Conservation (phyloP, 345 rosid species). For the Arabis alpina region DNA sequence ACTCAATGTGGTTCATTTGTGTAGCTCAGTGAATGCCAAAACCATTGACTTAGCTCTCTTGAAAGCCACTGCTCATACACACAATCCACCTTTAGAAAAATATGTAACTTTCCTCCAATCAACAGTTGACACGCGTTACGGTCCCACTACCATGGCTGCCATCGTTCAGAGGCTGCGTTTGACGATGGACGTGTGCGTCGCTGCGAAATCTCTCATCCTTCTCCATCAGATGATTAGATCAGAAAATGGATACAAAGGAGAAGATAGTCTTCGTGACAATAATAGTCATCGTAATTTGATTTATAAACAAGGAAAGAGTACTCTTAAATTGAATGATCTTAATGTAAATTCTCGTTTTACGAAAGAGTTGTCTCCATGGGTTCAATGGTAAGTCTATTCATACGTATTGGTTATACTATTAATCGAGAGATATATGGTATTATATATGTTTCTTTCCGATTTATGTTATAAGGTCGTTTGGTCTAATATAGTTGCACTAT, state of each 20-base stretch:
- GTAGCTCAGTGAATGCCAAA: constrained; percentile 26
- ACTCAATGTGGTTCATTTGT: constrained; percentile 33
- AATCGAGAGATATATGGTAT: no score
- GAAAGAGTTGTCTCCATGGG: constrained; percentile 34
- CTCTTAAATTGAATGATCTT: constrained; percentile 28
- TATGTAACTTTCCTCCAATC: constrained; percentile 26
- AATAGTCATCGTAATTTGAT: constrained; percentile 21
- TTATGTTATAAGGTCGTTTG: no score
- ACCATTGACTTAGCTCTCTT: constrained; percentile 32
- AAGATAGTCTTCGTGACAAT: constrained; percentile 6
- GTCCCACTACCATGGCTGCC: constrained; percentile 11
- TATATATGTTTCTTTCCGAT: no score
- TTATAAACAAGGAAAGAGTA: constrained; percentile 19
- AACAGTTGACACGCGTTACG: constrained; percentile 18
- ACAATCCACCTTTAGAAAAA: constrained; percentile 18
- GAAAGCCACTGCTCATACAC: constrained; percentile 39
- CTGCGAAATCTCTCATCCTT: constrained; percentile 36
- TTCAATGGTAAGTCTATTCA: constrained; percentile 26
- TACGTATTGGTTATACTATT: neutral
- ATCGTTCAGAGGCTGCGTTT: constrained; percentile 19
- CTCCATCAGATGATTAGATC: constrained; percentile 25
- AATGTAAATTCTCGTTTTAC: constrained; percentile 19
- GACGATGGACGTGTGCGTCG: constrained; percentile 30
- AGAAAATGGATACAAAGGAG: constrained; percentile 2
- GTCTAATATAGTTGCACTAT: no score